Percentiles rank a stretch among this genome's conserved stretches.
These are phyloP conservation scores for Ustilaginoidea virens DNA, from an alignment of 2,329 filamentous ascomycete species.

Conservation along the genomic window DNA sequence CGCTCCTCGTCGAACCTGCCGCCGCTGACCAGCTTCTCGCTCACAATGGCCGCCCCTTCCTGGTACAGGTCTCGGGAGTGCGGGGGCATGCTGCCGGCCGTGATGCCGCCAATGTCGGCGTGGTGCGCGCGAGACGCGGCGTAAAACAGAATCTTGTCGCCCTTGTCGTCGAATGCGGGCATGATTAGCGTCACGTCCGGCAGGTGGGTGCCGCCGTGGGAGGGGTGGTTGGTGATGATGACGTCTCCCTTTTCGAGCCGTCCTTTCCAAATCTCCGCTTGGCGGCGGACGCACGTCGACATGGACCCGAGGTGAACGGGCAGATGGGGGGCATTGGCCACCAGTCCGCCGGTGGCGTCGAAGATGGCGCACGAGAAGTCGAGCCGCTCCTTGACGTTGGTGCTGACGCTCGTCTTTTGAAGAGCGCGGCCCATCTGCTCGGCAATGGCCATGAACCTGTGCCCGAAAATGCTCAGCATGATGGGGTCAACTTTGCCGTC, in stretches of 20 bases:
- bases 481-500: conserved; percentile 49
- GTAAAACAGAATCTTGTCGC: conserved; percentile 64
- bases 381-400: conserved; percentile 68
- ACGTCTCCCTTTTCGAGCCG: conserved; percentile 67
- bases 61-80: conserved; percentile 49
- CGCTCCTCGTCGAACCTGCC: conserved; percentile 66
- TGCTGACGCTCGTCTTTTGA: conserved; percentile 68
- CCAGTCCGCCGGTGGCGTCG: conserved; percentile 57
- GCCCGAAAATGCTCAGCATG: conserved; percentile 64
- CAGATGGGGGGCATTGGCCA: conserved; percentile 66
- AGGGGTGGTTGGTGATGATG: conserved; percentile 70
- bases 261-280: conserved; percentile 65
- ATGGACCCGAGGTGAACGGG: conserved; percentile 72
- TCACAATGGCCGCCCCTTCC: conserved; percentile 47
- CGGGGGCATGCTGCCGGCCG: conserved; percentile 69
- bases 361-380: conserved; percentile 76
- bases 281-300: conserved; percentile 65
- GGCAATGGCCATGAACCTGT: conserved; percentile 74
- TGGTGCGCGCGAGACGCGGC: conserved; percentile 69
- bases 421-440: conserved; percentile 71
- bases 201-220: conserved; percentile 69
- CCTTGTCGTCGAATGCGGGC: conserved; percentile 51
- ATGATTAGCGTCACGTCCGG: conserved; percentile 73
- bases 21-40: conserved; percentile 57
- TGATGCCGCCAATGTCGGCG: conserved; percentile 71